A percentile compares a stretch with the other conserved stretches of the same genome.
These are phyloP conservation scores for Liriodendron chinense DNA, from an alignment of 164 flowering plant genomes.

Conservation along the genomic window DNA sequence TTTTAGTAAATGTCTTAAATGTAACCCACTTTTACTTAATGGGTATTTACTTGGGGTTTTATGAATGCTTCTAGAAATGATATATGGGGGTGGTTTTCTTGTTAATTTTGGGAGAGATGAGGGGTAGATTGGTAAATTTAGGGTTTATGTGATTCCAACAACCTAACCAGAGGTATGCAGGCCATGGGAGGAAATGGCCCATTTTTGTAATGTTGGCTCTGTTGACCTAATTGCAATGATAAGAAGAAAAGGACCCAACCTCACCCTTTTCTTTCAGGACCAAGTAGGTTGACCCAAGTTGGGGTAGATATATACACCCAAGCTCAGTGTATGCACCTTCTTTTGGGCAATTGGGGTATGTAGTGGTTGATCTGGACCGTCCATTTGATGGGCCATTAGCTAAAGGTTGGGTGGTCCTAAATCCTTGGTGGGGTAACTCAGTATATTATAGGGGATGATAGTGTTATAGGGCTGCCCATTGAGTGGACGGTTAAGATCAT, in stretches of 20 bases:
- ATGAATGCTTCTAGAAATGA: not conserved
- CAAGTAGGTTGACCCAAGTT: not conserved
- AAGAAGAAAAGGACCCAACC: not conserved
- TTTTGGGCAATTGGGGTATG: no score
- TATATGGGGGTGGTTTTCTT: not conserved
- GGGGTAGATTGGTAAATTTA: not conserved
- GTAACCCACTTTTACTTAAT: conserved; percentile 4
- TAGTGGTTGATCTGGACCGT: no score
- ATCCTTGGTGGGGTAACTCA: no score
- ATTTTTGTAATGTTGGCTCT: not conserved
- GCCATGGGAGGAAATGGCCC: not conserved
- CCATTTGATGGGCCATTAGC: no score
- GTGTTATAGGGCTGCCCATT: no score
- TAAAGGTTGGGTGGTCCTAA: no score
- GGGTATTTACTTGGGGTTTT: conserved; percentile 5
- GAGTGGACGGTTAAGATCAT: no score
- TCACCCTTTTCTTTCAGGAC: not conserved
- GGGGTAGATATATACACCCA: no score
- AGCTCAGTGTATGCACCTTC: no score
- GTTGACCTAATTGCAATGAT: not conserved
- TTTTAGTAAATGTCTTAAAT: conserved; percentile 5
- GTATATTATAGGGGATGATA: no score
- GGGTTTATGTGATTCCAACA: not conserved
- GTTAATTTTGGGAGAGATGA: not conserved
- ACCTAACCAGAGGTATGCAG: not conserved